Evolutionary conservation across 305 asterid species (phyloP).

Genomic region (Rubia peregrina): DNA sequence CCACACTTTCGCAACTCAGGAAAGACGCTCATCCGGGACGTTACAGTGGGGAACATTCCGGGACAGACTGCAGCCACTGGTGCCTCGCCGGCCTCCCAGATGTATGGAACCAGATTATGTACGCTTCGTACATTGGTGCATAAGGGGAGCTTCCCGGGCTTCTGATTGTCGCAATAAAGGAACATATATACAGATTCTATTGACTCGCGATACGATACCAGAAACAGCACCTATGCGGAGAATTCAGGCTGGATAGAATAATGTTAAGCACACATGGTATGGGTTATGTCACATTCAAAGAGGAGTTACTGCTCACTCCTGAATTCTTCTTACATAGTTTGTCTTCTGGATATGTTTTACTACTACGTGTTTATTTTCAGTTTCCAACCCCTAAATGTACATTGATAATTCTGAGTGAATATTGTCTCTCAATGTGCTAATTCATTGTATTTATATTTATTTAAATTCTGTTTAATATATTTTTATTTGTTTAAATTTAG

Average conservation of each 20-base stretch:
- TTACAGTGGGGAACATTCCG: conserved; percentile 33
- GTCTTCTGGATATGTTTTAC: neutral
- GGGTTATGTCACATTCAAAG: neutral
- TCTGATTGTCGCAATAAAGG: neutral
- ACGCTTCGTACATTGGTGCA: conserved; percentile 18
- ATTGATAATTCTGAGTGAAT: neutral
- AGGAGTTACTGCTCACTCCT: neutral
- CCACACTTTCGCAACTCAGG: conserved; percentile 41
- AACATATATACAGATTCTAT: neutral
- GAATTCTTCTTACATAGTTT: neutral
- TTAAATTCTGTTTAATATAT: no score
- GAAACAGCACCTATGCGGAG: neutral
- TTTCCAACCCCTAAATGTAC: neutral
- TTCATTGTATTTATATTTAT: no score
- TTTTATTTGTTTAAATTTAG: no score
- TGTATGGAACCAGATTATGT: conserved; percentile 41
- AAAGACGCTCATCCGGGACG: conserved; percentile 43
- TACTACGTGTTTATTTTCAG: neutral
- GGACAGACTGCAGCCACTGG: conserved; percentile 48
- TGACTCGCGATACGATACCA: no score
- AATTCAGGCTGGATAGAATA: neutral
- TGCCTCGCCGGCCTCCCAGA: conserved; percentile 50
- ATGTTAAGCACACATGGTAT: neutral
- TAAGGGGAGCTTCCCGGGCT: neutral
- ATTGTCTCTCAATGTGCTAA: no score